Evolutionary conservation across 257 asterid species (phyloP).

Genomic region (Linaria vulgaris): DNA sequence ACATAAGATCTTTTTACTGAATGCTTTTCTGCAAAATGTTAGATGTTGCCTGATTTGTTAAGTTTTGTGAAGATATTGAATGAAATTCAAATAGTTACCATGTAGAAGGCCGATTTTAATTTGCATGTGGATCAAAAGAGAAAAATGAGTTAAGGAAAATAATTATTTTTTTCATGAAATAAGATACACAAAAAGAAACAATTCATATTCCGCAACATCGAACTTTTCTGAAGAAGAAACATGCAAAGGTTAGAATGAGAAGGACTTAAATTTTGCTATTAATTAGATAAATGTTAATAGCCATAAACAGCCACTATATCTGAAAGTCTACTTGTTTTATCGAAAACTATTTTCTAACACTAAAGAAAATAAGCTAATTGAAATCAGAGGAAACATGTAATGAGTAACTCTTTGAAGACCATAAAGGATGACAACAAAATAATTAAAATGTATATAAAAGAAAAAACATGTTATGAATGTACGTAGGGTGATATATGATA

Average conservation of each 20-base stretch:
- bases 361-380: background rate
- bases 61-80: background rate
- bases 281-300: background rate
- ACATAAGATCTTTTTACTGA: background rate
- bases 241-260: background rate
- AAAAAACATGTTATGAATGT: conserved; percentile 11
- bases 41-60: background rate
- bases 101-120: background rate
- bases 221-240: background rate
- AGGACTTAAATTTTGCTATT: too few relatives aligned
- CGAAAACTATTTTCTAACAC: too few relatives aligned
- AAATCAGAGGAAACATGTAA: background rate
- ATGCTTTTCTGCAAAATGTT: background rate
- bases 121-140: background rate
- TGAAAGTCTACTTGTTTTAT: background rate
- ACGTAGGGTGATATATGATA: background rate
- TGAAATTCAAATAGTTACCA: conserved; percentile 6
- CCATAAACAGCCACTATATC: background rate
- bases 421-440: background rate
- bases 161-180: too few relatives aligned
- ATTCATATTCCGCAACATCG: background rate
- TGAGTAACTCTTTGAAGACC: background rate
- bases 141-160: background rate
- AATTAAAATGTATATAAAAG: too few relatives aligned
- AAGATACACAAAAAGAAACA: background rate